A percentile compares a stretch with the other conserved stretches of the same genome.
Evolutionary conservation across 345 rosid genomes (phyloP).

Genomic region (Boechera divaricarpa): DNA sequence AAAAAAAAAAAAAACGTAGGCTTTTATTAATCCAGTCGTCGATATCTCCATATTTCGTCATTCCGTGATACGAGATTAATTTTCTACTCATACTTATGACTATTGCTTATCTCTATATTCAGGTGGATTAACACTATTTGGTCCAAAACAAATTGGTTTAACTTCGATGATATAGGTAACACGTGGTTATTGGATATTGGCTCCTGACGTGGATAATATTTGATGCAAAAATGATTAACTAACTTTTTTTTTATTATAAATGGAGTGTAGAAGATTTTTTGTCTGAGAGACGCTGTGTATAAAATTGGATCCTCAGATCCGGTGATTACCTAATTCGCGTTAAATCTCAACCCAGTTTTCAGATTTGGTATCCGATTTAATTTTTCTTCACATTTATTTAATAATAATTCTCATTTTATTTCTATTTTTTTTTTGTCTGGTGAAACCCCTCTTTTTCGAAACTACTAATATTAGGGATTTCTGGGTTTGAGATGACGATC

Average conservation of each 20-base stretch:
- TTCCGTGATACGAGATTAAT: too few relatives aligned
- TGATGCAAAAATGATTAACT: not conserved
- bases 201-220: constrained; percentile 11
- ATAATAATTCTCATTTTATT: not conserved
- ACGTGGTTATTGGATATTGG: constrained; percentile 19
- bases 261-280: not conserved
- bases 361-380: constrained; percentile 31
- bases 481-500: constrained; percentile 29
- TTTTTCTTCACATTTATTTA: not conserved
- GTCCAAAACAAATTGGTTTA: not conserved
- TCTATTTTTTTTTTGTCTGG: not conserved
- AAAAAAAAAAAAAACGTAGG: too few relatives aligned
- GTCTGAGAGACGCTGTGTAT: constrained; percentile 2
- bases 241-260: not conserved
- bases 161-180: not conserved
- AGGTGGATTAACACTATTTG: too few relatives aligned
- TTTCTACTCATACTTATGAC: too few relatives aligned
- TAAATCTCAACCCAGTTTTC: constrained; percentile 35
- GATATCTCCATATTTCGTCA: too few relatives aligned
- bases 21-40: too few relatives aligned
- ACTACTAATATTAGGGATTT: constrained; percentile 33
- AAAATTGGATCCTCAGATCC: constrained; percentile 40
- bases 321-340: constrained; percentile 36
- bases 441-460: constrained; percentile 28
- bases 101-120: too few relatives aligned